Conservation (phyloP, 1,139 yeast species). For the Hemisphaericaspora xylanilytica region DNA sequence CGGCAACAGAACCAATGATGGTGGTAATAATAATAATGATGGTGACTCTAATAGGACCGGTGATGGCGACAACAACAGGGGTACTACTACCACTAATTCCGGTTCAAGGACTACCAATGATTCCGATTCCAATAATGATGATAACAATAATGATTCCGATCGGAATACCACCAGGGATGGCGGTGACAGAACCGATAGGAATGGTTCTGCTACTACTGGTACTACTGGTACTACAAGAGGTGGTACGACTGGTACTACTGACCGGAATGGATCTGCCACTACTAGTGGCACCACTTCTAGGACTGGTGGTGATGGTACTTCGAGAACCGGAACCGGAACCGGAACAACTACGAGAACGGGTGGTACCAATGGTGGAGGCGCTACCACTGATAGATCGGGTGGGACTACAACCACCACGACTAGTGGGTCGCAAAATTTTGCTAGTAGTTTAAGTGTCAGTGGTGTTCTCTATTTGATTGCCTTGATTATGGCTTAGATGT, state of each 20-base stretch:
- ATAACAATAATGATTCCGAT: too few species aligned
- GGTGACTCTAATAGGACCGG: too few species aligned
- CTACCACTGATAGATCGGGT: background rate
- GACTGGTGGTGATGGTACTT: background rate
- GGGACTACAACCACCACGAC: background rate
- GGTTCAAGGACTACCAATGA: too few species aligned
- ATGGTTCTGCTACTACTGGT: too few species aligned
- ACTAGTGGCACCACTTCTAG: background rate
- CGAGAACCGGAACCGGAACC: background rate
- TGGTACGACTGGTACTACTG: background rate
- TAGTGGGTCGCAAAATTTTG: background rate
- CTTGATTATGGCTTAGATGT: background rate
- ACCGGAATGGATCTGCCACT: too few species aligned
- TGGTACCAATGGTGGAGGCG: background rate
- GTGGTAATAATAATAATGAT: too few species aligned
- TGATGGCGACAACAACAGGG: too few species aligned
- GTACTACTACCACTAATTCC: too few species aligned
- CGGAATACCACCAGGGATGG: background rate
- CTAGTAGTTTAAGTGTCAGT: background rate
- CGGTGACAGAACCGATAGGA: background rate
- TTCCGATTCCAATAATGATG: too few species aligned
- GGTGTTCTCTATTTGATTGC: background rate
- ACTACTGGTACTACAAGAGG: background rate
- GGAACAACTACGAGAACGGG: background rate
- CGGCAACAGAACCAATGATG: too few species aligned